These are phyloP conservation scores for Mycosphaerella sp. DNA, from an alignment of 2,329 filamentous ascomycete genomes.

Conservation along the genomic window DNA sequence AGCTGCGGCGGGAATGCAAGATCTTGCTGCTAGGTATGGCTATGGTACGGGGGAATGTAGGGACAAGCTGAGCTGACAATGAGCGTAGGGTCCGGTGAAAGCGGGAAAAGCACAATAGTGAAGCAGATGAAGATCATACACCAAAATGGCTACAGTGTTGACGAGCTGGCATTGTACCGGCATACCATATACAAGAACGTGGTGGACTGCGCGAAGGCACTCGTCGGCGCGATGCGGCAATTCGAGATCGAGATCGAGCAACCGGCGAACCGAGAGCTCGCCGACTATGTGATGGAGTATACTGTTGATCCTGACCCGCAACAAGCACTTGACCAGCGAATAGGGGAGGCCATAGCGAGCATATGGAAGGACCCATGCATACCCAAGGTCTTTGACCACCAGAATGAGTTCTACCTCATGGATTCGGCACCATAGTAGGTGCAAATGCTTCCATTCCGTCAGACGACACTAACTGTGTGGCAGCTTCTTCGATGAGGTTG, in stretches of 20 bases:
- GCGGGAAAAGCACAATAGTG: constrained; percentile 97
- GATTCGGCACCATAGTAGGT: constrained; percentile 91
- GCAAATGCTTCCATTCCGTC: constrained; percentile 5
- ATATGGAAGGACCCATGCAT: constrained; percentile 88
- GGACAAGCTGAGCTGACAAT: constrained; percentile 13
- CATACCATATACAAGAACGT: constrained; percentile 98
- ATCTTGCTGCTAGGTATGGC: constrained; percentile 82
- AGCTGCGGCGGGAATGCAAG: constrained; percentile 96
- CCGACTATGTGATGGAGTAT: constrained; percentile 78
- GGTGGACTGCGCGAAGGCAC: constrained; percentile 89
- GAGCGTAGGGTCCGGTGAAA: constrained; percentile 80
- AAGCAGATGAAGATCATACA: constrained; percentile 99
- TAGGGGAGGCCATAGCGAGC: constrained; percentile 75
- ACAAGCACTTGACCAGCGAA: constrained; percentile 69
- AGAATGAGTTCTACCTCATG: constrained; percentile 99
- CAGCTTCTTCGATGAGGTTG: constrained; percentile 93
- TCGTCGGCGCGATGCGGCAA: constrained; percentile 85
- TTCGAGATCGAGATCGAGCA: constrained; percentile 76
- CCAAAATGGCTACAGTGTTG: constrained; percentile 90
- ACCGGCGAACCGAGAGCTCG: constrained; percentile 64
- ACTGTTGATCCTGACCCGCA: constrained; percentile 86
- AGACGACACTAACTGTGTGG: not conserved
- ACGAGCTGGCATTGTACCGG: constrained; percentile 89
- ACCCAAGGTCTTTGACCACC: constrained; percentile 77
- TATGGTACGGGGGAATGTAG: not conserved